These are phyloP conservation scores for Alternaria tenuissima DNA, from an alignment of 2,329 filamentous ascomycete species.

Conservation along the genomic window DNA sequence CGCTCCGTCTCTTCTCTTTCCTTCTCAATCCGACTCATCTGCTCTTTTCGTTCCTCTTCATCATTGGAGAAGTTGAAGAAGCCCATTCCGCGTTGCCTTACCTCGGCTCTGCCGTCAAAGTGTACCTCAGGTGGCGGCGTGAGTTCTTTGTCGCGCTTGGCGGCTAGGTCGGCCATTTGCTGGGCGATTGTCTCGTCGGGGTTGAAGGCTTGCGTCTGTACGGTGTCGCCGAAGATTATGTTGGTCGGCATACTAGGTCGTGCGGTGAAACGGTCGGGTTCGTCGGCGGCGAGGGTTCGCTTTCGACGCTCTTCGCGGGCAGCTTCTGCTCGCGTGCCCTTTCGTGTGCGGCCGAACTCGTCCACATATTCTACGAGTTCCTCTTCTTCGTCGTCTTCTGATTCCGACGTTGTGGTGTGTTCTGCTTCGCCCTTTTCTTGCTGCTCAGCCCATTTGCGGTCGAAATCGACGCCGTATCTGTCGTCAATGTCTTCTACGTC, in stretches of 20 bases:
- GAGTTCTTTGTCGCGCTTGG: conserved; percentile 77
- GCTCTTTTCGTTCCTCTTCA: conserved; percentile 68
- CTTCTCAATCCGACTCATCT: conserved; percentile 78
- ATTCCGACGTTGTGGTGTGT: conserved; percentile 51
- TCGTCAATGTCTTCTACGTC: conserved; percentile 72
- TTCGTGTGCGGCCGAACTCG: conserved; percentile 86
- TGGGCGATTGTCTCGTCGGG: conserved; percentile 70
- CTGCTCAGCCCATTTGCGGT: conserved; percentile 89
- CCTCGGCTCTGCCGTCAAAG: conserved; percentile 85
- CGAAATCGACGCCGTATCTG: conserved; percentile 84
- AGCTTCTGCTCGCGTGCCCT: conserved; percentile 74
- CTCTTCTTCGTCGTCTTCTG: conserved; percentile 51
- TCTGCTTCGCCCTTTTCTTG: conserved; percentile 56
- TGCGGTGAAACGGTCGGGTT: conserved; percentile 74
- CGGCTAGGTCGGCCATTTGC: conserved; percentile 80
- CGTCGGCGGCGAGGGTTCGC: conserved; percentile 64
- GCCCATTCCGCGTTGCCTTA: conserved; percentile 85
- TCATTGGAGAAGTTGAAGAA: conserved; percentile 91
- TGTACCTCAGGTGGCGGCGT: conserved; percentile 84
- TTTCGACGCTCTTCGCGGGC: conserved; percentile 68
- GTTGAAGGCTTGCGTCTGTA: conserved; percentile 85
- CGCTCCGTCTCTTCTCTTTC: conserved; percentile 75
- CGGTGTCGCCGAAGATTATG: conserved; percentile 83
- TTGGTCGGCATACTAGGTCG: conserved; percentile 71
- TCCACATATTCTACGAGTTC: conserved; percentile 88